Conservation (phyloP, 345 rosid genomes). For the Pistacia integerrima region DNA sequence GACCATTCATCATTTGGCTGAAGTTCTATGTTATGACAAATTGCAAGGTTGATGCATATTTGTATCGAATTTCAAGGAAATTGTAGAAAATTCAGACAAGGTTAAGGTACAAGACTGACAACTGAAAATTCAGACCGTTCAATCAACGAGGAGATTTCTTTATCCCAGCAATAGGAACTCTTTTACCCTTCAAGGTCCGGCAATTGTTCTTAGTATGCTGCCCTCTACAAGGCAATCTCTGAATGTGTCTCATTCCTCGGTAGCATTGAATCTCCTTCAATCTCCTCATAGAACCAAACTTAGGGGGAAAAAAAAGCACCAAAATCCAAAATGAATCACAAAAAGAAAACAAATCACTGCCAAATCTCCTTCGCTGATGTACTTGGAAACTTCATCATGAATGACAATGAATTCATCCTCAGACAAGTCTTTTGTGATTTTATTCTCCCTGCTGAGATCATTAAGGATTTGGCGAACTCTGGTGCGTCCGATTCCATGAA, state of each 20-base stretch:
- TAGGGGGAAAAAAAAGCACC: neutral
- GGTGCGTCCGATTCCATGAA: constrained; percentile 86
- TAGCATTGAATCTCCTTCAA: constrained; percentile 67
- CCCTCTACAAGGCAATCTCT: constrained; percentile 68
- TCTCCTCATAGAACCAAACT: constrained; percentile 35
- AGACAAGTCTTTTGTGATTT: constrained; percentile 78
- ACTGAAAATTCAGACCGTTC: neutral
- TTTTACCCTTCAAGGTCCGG: constrained; percentile 61
- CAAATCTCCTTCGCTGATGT: constrained; percentile 93
- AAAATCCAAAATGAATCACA: neutral
- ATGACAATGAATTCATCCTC: constrained; percentile 76
- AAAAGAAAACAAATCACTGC: constrained; percentile 26
- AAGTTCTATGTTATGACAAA: neutral
- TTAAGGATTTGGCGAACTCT: constrained; percentile 71
- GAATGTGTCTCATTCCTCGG: constrained; percentile 60
- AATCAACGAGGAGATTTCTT: constrained; percentile 45
- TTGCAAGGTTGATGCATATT: neutral
- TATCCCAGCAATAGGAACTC: constrained; percentile 49
- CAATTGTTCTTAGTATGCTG: constrained; percentile 67
- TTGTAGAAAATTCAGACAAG: too few relatives aligned
- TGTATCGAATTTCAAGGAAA: neutral
- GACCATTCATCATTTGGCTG: neutral
- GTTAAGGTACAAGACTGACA: neutral
- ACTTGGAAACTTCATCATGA: constrained; percentile 91
- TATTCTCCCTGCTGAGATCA: constrained; percentile 78